Conservation (phyloP, 768 basidiomycete genomes). For the Dioszegia aurantiaca region DNA sequence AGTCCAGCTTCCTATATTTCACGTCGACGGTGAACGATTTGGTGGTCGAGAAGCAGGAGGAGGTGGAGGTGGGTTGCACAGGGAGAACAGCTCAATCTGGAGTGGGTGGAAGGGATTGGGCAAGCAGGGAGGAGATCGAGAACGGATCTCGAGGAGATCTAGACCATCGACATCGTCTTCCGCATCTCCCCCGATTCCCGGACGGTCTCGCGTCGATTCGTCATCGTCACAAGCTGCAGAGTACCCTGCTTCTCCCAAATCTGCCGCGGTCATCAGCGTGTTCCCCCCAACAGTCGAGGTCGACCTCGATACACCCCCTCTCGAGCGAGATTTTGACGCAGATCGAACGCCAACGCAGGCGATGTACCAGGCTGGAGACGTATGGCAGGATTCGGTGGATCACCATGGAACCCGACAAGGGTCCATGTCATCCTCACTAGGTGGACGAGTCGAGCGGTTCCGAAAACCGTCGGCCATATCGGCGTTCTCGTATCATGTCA, state of each 20-base stretch:
- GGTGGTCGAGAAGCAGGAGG: conserved; percentile 21
- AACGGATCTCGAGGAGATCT: neutral
- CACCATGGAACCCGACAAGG: neutral
- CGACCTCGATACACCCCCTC: conserved; percentile 3
- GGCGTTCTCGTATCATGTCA: conserved; percentile 2
- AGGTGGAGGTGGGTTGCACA: neutral
- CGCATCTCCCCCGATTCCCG: neutral
- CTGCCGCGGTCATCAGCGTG: neutral
- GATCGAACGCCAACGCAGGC: conserved; percentile 5
- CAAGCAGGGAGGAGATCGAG: neutral
- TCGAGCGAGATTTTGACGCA: neutral
- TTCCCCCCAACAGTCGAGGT: conserved; percentile 1
- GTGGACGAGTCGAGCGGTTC: conserved; percentile 4
- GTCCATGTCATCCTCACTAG: conserved; percentile 5
- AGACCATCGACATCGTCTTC: conserved; percentile 18
- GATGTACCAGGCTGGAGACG: conserved; percentile 2
- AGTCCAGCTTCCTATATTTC: conserved; percentile 49
- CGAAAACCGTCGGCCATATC: conserved; percentile 7
- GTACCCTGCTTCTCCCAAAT: conserved; percentile 4
- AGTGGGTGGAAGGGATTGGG: conserved; percentile 12
- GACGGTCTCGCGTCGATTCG: conserved; percentile 8
- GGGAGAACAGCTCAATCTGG: conserved; percentile 11
- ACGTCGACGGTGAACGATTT: conserved; percentile 45
- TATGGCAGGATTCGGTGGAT: neutral
- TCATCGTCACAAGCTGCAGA: neutral